Conservation (phyloP, 306 rosid species). For the Chamaecrista fasciculata region DNA sequence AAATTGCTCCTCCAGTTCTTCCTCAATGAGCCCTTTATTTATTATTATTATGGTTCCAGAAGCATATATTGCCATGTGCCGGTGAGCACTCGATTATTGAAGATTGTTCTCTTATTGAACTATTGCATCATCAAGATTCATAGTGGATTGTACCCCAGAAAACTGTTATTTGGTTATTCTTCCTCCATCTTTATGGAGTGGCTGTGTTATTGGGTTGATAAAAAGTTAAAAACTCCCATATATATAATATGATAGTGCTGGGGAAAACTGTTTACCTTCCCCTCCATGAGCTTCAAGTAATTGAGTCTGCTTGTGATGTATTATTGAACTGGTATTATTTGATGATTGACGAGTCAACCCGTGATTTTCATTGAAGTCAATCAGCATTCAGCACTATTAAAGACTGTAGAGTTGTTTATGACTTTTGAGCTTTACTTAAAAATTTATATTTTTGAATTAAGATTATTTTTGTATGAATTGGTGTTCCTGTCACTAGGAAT, state of each 20-base stretch:
- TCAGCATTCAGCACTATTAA: neutral
- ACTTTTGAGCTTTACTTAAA: too few relatives aligned
- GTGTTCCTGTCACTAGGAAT: too few relatives aligned
- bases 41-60: conserved; percentile 29
- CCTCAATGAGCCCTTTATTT: conserved; percentile 48
- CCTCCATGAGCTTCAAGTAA: conserved; percentile 22
- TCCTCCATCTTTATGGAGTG: conserved; percentile 35
- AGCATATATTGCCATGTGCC: conserved; percentile 9
- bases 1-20: conserved; percentile 87
- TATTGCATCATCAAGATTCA: conserved; percentile 21
- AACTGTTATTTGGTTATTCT: conserved; percentile 37
- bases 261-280: conserved; percentile 24
- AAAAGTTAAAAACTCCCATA: conserved; percentile 33
- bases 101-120: conserved; percentile 25
- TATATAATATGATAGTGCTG: conserved; percentile 21
- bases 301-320: conserved; percentile 10
- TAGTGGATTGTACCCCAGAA: conserved; percentile 30
- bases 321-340: too few relatives aligned
- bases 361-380: conserved; percentile 17
- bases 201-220: conserved; percentile 31
- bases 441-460: too few relatives aligned
- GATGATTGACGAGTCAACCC: neutral
- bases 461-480: too few relatives aligned
- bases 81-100: conserved; percentile 4
- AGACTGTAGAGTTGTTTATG: too few relatives aligned